Evolutionary conservation across 306 rosid genomes (phyloP), one percentile per base, ranked within the genome.

Genomic region (Sophora flavescens): DNA sequence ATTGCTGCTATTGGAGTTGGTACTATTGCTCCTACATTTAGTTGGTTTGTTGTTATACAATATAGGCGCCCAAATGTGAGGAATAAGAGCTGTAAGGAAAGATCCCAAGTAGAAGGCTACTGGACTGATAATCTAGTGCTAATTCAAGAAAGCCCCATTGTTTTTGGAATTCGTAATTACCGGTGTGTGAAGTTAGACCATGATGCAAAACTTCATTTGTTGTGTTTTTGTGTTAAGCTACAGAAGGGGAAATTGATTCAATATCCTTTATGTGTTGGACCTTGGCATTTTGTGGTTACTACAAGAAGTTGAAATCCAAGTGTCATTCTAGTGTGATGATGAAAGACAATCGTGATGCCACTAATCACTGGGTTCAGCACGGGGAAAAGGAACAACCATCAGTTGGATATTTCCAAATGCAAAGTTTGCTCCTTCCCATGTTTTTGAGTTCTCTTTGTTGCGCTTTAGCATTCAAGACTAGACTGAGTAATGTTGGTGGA

Each of bases 21-120:
- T 33, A 91, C 97, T 53, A 48, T 94, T 60, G 96, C 87, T 47
- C 98, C 98, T 12, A 93, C 93, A 8, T 67, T 81, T 66, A 86
- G 97, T 80, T 94, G 98, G 98, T 86, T 92, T 67, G 6, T 63
- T 4, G 92, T 85, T 70, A 82, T 94, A 52, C 82, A 62, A 2
- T 94, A 86, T 78, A 73, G 90, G 78, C 86, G 94, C 73, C 88
- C 91, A 14, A 63, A 38, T 14, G 17, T 68, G 59, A 83, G 83
- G 41, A 73, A 82, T 2, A 36, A 5, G 36, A 74, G 28, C 18
- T 15, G 30, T 70, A 82, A 56, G 78, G 76, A 14, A n/a, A 78
- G 58, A 44, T 88, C 91, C 13, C 30, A 76, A 45, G 86, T 90
- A 6, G 98, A 94, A 79, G 68, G 48, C 4, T 94, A 90, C 69